Conservation (phyloP, 2,329 filamentous ascomycete genomes). For the Neoascochyta sp. region DNA sequence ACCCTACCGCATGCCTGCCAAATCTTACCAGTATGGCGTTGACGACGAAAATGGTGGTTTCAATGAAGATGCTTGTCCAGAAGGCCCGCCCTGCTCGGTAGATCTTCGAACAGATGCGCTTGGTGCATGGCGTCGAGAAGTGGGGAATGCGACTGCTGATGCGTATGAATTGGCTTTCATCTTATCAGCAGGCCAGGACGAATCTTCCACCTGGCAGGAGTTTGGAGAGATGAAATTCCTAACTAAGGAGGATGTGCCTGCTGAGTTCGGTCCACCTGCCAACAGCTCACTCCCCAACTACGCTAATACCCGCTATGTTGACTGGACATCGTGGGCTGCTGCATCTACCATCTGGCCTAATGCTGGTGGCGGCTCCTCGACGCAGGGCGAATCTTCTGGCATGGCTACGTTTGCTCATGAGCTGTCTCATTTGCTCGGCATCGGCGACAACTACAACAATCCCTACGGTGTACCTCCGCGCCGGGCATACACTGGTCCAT, state of each 20-base stretch:
- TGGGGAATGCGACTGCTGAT: conserved; percentile 49
- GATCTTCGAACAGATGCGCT: conserved; percentile 51
- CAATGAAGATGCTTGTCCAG: conserved; percentile 50
- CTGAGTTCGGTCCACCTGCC: conserved; percentile 49
- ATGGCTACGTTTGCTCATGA: conserved; percentile 55
- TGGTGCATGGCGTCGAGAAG: conserved; percentile 50
- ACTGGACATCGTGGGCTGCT: conserved; percentile 54
- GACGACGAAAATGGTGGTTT: conserved; percentile 44
- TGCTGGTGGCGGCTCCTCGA: conserved; percentile 51
- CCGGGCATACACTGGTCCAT: conserved; percentile 51
- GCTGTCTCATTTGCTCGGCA: conserved; percentile 50
- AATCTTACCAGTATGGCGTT: conserved; percentile 51
- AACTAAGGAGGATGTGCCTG: conserved; percentile 47
- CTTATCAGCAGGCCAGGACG: conserved; percentile 54
- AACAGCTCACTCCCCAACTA: conserved; percentile 45
- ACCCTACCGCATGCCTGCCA: conserved; percentile 48
- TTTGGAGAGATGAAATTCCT: conserved; percentile 55
- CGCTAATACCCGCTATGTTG: conserved; percentile 51
- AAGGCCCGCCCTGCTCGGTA: conserved; percentile 43
- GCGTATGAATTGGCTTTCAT: conserved; percentile 53
- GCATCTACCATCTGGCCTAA: conserved; percentile 54
- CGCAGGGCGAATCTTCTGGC: conserved; percentile 53
- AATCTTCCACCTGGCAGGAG: conserved; percentile 56
- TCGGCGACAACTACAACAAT: conserved; percentile 57
- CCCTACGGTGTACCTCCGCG: conserved; percentile 47